Base-by-base conservation (phyloP, 768 basidiomycete species). In the Pisolithus marmoratus region DNA sequence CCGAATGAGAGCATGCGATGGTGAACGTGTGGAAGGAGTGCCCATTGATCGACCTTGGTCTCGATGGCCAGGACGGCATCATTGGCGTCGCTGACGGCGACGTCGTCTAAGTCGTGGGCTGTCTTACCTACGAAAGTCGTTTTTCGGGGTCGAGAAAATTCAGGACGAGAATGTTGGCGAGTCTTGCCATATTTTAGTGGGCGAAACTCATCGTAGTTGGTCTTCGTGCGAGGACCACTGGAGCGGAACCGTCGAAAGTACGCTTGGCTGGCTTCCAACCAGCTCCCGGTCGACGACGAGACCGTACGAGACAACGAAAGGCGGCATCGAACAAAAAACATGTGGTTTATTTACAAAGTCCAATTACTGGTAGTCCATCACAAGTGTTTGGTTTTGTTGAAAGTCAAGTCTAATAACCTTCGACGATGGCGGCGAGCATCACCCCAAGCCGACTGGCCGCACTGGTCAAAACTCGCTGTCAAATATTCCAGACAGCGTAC, bases 401-500 rank as follows among this genome's bases (percentile, higher is more conserved):
- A 24, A 20, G 22, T 22, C 40, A 38, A 8, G 5, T n/a, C 23
- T 17, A 27, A 27, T 36, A 34, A 34, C 24, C 36, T n/a, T 24
- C 22, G 29, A 41, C 38, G 55, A 67, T 68, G 64, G 52, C 54
- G 8, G 64, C 74, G 34, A 62, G 65, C 9, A 60, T 79, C n/a
- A 58, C 70, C 4, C 74, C 77, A 20, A 71, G 77, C 36, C 79
- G 82, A 48, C 67, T 90, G n/a, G 70, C 74, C 14, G 72, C 79
- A n/a, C 74, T 93, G 55, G 77, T 69, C 1, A 77, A 79, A 46
- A 73, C 88, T 5, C 85, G 84, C 41, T 85, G 82, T 64, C 64
- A 75, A 38, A 80, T 97, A 49, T 95, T 97, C 63, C 82, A 92
- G 63, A 95, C 91, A 8, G 75, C 86, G 4, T 92, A 88, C 71